phyloP scores from a whole-genome alignment of 202 grass and related monocot genomes.

The Schoenoplectus triqueter region DNA sequence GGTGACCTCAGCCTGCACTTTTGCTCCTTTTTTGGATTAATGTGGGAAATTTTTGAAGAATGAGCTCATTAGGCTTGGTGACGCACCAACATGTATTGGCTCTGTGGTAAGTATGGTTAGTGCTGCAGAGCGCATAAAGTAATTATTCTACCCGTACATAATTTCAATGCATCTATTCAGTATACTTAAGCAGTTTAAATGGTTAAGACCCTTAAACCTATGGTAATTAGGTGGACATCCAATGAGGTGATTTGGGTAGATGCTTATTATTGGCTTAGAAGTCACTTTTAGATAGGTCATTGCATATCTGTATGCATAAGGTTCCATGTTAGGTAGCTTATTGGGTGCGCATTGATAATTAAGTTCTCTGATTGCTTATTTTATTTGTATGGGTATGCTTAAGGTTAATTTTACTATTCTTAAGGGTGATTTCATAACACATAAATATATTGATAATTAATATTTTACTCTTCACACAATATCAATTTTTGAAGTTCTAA shows the following conservation, averaged over 20 bases:
- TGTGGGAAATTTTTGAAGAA: background rate
- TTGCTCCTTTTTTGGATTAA: no score
- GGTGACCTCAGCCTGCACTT: background rate
- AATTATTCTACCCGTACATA: conserved; percentile 8
- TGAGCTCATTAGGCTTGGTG: background rate
- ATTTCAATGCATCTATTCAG: background rate
- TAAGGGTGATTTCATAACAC: no score
- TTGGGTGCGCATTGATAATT: background rate
- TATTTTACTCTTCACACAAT: background rate
- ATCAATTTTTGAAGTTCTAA: background rate
- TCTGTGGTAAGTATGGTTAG: background rate
- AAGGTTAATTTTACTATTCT: no score
- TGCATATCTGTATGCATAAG: background rate
- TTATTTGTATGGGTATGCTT: background rate
- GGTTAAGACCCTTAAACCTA: background rate
- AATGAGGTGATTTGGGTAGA: background rate
- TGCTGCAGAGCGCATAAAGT: background rate
- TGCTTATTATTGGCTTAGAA: conserved; percentile 14
- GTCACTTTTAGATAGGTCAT: background rate
- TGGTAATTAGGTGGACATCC: background rate
- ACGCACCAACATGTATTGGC: background rate
- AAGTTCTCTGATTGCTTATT: background rate
- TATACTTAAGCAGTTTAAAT: background rate
- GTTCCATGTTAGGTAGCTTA: background rate
- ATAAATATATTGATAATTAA: background rate